Conservation (phyloP, 2,329 filamentous ascomycete genomes). For the Penicillium janthinellum region DNA sequence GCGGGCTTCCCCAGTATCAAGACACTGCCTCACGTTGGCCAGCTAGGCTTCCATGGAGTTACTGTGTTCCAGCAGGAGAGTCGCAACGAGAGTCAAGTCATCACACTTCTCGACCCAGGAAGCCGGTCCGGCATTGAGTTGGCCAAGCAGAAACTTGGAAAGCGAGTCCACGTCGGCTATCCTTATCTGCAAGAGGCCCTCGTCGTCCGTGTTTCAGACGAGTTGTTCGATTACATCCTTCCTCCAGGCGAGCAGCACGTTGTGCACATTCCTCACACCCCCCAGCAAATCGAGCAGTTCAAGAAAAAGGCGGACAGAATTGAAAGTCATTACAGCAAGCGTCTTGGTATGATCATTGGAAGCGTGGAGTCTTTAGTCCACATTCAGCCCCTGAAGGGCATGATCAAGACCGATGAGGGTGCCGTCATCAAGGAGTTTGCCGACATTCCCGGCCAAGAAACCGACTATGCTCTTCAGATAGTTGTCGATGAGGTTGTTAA, state of each 20-base stretch:
- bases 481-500: constrained; percentile 88
- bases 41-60: constrained; percentile 83
- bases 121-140: constrained; percentile 67
- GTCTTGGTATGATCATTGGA: constrained; percentile 84
- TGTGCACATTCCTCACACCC: constrained; percentile 69
- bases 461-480: constrained; percentile 86
- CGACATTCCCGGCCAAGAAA: constrained; percentile 79
- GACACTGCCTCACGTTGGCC: constrained; percentile 79
- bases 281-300: constrained; percentile 78
- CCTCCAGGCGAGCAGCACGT: constrained; percentile 67
- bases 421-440: constrained; percentile 92
- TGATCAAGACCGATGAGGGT: constrained; percentile 87
- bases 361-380: constrained; percentile 85
- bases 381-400: constrained; percentile 89
- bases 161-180: constrained; percentile 88
- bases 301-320: constrained; percentile 80
- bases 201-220: constrained; percentile 84
- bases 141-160: constrained; percentile 78
- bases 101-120: constrained; percentile 78
- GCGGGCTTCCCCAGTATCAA: constrained; percentile 92
- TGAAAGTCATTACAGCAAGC: constrained; percentile 85
- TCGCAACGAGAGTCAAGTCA: constrained; percentile 92
- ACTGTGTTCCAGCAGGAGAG: constrained; percentile 96
- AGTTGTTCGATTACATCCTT: constrained; percentile 84
- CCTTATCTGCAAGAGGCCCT: constrained; percentile 95